Evolutionary conservation across 805 yeast genomes (phyloP).

Genomic region (Kuraishia borneana): DNA sequence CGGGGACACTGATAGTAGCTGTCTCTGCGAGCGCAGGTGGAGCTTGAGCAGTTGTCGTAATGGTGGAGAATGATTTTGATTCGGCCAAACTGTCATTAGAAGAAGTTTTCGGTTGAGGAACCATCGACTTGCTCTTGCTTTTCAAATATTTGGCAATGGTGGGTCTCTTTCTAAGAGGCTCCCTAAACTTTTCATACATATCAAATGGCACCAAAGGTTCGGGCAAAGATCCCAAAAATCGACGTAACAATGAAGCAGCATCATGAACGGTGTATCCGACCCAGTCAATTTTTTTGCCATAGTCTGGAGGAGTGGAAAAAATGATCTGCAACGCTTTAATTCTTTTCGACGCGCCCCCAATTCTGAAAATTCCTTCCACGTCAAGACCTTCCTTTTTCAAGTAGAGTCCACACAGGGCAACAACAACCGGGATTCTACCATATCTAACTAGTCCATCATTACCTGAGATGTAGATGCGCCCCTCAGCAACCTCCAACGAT

Average conservation of each 20-base stretch:
- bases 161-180: constrained; percentile 58
- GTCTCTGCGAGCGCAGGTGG: background rate
- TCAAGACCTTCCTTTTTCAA: constrained; percentile 68
- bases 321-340: constrained; percentile 75
- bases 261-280: constrained; percentile 93
- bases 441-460: constrained; percentile 60
- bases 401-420: constrained; percentile 90
- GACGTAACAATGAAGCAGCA: constrained; percentile 81
- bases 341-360: constrained; percentile 85
- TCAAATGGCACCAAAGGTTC: constrained; percentile 84
- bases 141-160: constrained; percentile 57
- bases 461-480: constrained; percentile 55
- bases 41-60: background rate
- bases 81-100: too few relatives aligned
- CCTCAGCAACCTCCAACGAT: constrained; percentile 68
- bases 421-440: constrained; percentile 85
- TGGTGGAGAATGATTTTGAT: background rate
- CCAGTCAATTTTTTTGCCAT: constrained; percentile 85
- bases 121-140: constrained; percentile 24
- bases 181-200: constrained; percentile 67
- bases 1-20: background rate
- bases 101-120: too few relatives aligned
- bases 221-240: constrained; percentile 79
- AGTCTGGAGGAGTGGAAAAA: constrained; percentile 81
- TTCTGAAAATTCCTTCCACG: constrained; percentile 86